Percentiles rank a stretch among this genome's conserved stretches.
These are phyloP conservation scores for Amoeboaphelidium occidentale DNA, from an alignment of 371 early-diverging fungal genomes.

Conservation along the genomic window DNA sequence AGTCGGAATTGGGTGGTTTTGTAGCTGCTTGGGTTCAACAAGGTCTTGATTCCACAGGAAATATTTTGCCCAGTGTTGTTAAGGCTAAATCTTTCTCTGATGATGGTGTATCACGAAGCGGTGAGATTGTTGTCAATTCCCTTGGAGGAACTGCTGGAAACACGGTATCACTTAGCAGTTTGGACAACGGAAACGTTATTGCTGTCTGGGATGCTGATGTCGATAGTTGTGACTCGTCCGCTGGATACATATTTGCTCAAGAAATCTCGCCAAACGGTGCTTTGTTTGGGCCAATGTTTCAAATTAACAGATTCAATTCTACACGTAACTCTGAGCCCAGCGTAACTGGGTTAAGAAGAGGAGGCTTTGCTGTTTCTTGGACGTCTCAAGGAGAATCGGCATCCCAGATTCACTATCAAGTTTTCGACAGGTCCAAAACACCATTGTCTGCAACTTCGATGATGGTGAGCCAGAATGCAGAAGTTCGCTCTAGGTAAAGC, in stretches of 20 bases:
- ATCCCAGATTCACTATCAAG: not conserved
- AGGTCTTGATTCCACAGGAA: not conserved
- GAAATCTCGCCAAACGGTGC: not conserved
- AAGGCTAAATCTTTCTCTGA: not conserved
- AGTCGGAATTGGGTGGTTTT: not conserved
- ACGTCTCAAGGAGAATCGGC: not conserved
- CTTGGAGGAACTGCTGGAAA: not conserved
- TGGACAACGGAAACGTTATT: no score
- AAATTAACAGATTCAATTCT: not conserved
- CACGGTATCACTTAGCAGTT: no score
- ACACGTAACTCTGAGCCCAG: not conserved
- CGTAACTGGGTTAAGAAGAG: not conserved
- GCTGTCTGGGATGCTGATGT: no score
- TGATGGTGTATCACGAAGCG: not conserved
- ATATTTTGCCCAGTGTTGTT: not conserved
- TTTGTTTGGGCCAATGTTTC: not conserved
- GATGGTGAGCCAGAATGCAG: no score
- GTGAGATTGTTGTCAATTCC: not conserved
- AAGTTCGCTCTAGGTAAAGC: no score
- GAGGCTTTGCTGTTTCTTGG: not conserved
- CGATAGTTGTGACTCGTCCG: not conserved
- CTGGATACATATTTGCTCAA: not conserved
- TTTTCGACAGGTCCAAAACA: not conserved
- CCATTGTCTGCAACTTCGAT: no score
- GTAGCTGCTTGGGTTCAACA: not conserved